Base-by-base conservation (phyloP, 75 land plant species). In the Pinus albicaulis region DNA sequence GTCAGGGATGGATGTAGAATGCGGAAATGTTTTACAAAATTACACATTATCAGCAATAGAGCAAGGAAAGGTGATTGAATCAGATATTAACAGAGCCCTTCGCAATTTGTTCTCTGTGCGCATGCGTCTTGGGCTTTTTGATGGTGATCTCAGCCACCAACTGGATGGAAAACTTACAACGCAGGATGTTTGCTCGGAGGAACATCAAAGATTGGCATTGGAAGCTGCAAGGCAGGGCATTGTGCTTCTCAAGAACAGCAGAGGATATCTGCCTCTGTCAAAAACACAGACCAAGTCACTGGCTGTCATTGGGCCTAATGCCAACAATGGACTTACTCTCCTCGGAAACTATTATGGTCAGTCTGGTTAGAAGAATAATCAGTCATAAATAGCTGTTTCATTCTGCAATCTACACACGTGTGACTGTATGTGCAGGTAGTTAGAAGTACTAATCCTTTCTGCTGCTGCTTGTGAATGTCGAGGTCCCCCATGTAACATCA, bases 161-260 rank as follows among this genome's bases (percentile, higher is more conserved):
- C 62, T 7, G 20, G 89, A 68, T 72, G 88, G 85, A 14, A 73
- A 75, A 11, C 76, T 96, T 36, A 90, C 86, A 38, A 66, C 81
- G 28, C 7, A 72, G n/a, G 84, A 86, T 71, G 95, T 96, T 1
- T 96, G 98, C 65, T 79, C 88, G 3, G 52, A 77, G 7, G 79
- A 83, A 22, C 99, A 96, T 85, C 86, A 79, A 76, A 76, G 76
- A 5, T 82, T 96, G 41, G 91, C 99, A 28, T 80, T 94, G 58
- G 93, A 96, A 75, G 94, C 98, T 44, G 99, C 98, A 28, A 84
- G 83, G 73, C 98, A 94, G 71, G 98, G 98, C 12, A 85, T 92
- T 52, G 99, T 96, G 22, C 95, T 96, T 53, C 64, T 96, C 59
- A 96, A 96, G 81, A 96, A 96, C 77, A 83, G 79, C 22, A 75